phyloP scores from a whole-genome alignment of 2,329 filamentous ascomycete genomes.

The Sporothrix pseudoabietina region DNA sequence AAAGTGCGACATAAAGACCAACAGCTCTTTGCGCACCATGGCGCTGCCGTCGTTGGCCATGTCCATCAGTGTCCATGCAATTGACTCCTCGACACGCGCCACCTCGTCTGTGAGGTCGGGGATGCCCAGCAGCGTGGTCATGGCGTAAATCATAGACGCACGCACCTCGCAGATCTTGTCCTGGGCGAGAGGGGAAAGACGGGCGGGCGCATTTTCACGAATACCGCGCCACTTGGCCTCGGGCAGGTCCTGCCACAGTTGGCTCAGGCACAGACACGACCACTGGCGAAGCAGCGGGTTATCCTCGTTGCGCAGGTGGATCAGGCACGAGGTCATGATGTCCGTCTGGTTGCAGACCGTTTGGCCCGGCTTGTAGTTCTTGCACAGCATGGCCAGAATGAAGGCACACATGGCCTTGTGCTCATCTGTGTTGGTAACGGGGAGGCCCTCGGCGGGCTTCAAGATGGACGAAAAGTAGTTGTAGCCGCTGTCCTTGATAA shows the following conservation, averaged over 20 bases:
- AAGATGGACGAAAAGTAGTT: constrained; percentile 95
- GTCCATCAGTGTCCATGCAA: constrained; percentile 84
- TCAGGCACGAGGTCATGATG: constrained; percentile 83
- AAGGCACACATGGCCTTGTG: constrained; percentile 99
- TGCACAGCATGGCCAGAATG: constrained; percentile 95
- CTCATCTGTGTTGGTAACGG: constrained; percentile 84
- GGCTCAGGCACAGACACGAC: constrained; percentile 93
- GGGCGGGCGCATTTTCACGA: constrained; percentile 77
- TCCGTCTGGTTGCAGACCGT: constrained; percentile 88
- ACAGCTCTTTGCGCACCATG: constrained; percentile 87
- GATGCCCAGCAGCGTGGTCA: constrained; percentile 93
- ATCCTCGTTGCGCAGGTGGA: constrained; percentile 79
- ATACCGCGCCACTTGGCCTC: constrained; percentile 98
- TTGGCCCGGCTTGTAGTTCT: constrained; percentile 88
- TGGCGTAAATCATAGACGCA: constrained; percentile 87
- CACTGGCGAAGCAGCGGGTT: constrained; percentile 91
- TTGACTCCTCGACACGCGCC: constrained; percentile 83
- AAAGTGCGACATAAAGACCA: constrained; percentile 93
- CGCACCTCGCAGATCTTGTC: constrained; percentile 91
- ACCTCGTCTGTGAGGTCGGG: constrained; percentile 90
- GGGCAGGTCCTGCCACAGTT: constrained; percentile 86
- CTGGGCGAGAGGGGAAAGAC: constrained; percentile 76
- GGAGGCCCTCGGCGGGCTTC: constrained; percentile 79
- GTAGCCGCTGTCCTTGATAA: constrained; percentile 96
- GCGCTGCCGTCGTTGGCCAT: constrained; percentile 94